A percentile compares a stretch with the other conserved stretches of the same genome.
Conservation (phyloP, 2,329 filamentous ascomycete genomes). For the Epichloe hybrida region DNA sequence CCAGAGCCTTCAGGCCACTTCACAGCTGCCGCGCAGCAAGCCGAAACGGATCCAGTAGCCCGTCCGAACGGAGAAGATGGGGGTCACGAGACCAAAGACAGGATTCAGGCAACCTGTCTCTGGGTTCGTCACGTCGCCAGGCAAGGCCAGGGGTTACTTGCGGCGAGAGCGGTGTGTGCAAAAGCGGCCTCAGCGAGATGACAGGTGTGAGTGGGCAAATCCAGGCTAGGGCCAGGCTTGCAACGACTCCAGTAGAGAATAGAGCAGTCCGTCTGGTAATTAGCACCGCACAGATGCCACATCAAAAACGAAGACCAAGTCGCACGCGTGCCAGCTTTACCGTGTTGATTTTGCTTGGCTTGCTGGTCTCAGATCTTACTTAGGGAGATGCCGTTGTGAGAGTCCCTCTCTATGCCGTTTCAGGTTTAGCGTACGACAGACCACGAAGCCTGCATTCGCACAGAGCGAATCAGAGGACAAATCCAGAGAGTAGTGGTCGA, state of each 20-base stretch:
- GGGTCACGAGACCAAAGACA: constrained; percentile 5
- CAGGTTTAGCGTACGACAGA: not conserved
- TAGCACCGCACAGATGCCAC: not conserved
- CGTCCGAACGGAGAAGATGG: constrained; percentile 5
- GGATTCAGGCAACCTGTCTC: not conserved
- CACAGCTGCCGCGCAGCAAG: constrained; percentile 5
- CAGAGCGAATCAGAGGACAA: not conserved
- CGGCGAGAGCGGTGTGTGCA: not conserved
- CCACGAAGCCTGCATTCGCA: not conserved
- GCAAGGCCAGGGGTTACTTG: constrained; percentile 1
- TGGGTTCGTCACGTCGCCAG: not conserved
- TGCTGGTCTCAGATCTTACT: not conserved
- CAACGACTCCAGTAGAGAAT: not conserved
- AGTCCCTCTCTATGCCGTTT: not conserved
- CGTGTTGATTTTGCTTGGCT: not conserved
- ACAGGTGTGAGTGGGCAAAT: constrained; percentile 5
- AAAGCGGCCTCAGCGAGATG: not conserved
- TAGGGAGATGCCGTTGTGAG: not conserved
- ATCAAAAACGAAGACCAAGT: not conserved
- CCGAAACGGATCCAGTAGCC: constrained; percentile 4
- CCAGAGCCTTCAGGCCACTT: constrained; percentile 6
- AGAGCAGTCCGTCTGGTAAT: not conserved
- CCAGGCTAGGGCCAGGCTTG: constrained; percentile 3
- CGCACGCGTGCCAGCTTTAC: constrained; percentile 2
- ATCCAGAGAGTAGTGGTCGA: not conserved